Evolutionary conservation across 2,329 filamentous ascomycete species (phyloP), one percentile per base, ranked within the genome.

Genomic region (Myriosclerotinia curreyana): DNA sequence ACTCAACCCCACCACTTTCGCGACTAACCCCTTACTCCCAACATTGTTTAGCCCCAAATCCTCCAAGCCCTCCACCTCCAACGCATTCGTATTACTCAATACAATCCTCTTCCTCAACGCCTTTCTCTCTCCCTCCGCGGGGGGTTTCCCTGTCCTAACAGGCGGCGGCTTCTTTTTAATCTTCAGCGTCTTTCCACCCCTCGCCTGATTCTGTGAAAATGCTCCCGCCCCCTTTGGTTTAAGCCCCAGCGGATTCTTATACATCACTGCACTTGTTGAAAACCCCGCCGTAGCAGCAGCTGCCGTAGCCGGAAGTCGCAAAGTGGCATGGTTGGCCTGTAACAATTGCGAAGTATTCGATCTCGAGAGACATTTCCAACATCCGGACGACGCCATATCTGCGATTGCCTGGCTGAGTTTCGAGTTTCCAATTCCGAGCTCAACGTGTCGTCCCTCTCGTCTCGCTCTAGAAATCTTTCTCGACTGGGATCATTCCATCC

Each of bases 11-110:
- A 92, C 78, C 38, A 98, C 83, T 66, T 83, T 83, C 44, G 90
- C 91, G 12, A 83, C 78, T 59, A 60, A 56, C 28, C 80, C 76
- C 77, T 88, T 83, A 67, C 82, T 79, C 12, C 78, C 79, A 22
- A 82, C 76, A 77, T 88, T 83, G 67, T 82, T 79, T 12, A 77
- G 74, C 15, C 77, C 81, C 62, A 96, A 74, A 56, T 88, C 82
- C 66, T 82, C 78, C 70, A 96, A 80, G 14, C 86, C 89, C 31
- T 80, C 74, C 9, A 98, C 89, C 66, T 88, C 85, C 46, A 97
- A 80, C 58, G 95, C 95, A 78, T 96, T 98, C 76, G 91, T 90
- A 79, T 98, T 99, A 81, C 89, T 94, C 66, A 99, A 86, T 66
- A 96, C 87, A 72, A 99, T 91, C 70, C 91, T 87, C 80, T 96